These are phyloP conservation scores for Viola odorata DNA, from an alignment of 345 rosid species.

Conservation along the genomic window DNA sequence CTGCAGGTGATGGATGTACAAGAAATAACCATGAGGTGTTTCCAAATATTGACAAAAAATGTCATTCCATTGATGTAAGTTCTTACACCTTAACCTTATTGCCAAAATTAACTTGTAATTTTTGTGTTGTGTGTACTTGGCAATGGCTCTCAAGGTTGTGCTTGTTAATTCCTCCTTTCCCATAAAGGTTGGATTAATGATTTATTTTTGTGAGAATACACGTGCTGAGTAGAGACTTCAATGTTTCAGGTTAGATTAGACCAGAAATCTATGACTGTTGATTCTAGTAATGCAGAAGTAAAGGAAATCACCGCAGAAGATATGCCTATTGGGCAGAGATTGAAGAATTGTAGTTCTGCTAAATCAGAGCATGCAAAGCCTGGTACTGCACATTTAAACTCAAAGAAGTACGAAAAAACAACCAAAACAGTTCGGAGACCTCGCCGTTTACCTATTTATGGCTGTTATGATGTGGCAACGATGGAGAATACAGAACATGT, in stretches of 20 bases:
- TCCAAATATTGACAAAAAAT: slow-evolving; percentile 26
- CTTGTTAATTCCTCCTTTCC: too few species aligned
- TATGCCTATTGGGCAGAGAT: slow-evolving; percentile 25
- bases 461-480: slow-evolving; percentile 27
- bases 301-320: slow-evolving; percentile 25
- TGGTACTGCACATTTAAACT: slow-evolving; percentile 19
- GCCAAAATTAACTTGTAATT: not conserved
- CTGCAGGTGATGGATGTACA: slow-evolving; percentile 33
- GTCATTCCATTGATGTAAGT: slow-evolving; percentile 41
- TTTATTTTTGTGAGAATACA: too few species aligned
- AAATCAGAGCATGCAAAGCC: slow-evolving; percentile 27
- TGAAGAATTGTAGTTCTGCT: slow-evolving; percentile 22
- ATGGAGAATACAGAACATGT: slow-evolving; percentile 17
- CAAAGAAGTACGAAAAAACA: slow-evolving; percentile 23
- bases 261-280: slow-evolving; percentile 2
- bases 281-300: slow-evolving; percentile 15
- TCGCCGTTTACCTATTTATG: slow-evolving; percentile 18
- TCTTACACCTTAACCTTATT: not conserved
- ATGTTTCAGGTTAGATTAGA: slow-evolving; percentile 28
- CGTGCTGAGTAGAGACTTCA: not conserved
- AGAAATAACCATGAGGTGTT: slow-evolving; percentile 36
- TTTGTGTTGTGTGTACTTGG: too few species aligned
- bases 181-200: too few species aligned
- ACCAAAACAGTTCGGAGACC: slow-evolving; percentile 17
- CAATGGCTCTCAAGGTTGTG: too few species aligned